Evolutionary conservation across 2,329 filamentous ascomycete genomes (phyloP).

Genomic region (Lasiodiplodia sp.): DNA sequence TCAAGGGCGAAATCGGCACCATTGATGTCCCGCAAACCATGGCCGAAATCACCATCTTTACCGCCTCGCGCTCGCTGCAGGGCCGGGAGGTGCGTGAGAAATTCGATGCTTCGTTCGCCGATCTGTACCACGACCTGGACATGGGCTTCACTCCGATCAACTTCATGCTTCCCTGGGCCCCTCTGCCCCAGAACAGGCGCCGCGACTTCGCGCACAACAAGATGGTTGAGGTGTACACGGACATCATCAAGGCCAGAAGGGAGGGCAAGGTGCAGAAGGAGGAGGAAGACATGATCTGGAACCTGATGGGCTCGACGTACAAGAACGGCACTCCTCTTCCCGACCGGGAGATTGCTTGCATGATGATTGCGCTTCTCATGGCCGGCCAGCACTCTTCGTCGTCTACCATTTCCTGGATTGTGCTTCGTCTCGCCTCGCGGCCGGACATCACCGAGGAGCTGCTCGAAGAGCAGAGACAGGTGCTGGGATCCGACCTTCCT

Average conservation of each 20-base stretch:
- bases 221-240: slow-evolving; percentile 81
- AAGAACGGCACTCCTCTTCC: slow-evolving; percentile 82
- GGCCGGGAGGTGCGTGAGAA: slow-evolving; percentile 81
- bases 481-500: slow-evolving; percentile 77
- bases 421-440: slow-evolving; percentile 78
- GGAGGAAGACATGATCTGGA: slow-evolving; percentile 84
- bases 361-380: slow-evolving; percentile 95
- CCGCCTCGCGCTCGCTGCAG: slow-evolving; percentile 84
- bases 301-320: slow-evolving; percentile 84
- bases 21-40: slow-evolving; percentile 78
- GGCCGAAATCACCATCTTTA: slow-evolving; percentile 89
- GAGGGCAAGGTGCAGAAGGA: slow-evolving; percentile 56
- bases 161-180: slow-evolving; percentile 88
- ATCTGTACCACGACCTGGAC: slow-evolving; percentile 86
- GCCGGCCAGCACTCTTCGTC: slow-evolving; percentile 90
- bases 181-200: slow-evolving; percentile 85
- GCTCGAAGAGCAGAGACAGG: slow-evolving; percentile 79
- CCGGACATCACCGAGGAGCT: slow-evolving; percentile 82
- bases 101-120: slow-evolving; percentile 81
- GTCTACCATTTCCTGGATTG: slow-evolving; percentile 83
- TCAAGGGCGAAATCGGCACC: slow-evolving; percentile 72
- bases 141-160: slow-evolving; percentile 91
- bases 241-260: slow-evolving; percentile 78
- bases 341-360: slow-evolving; percentile 85
- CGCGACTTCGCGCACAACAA: slow-evolving; percentile 81